phyloP scores from a whole-genome alignment of 2,329 filamentous ascomycete species.

The Neofusicoccum parvum region DNA sequence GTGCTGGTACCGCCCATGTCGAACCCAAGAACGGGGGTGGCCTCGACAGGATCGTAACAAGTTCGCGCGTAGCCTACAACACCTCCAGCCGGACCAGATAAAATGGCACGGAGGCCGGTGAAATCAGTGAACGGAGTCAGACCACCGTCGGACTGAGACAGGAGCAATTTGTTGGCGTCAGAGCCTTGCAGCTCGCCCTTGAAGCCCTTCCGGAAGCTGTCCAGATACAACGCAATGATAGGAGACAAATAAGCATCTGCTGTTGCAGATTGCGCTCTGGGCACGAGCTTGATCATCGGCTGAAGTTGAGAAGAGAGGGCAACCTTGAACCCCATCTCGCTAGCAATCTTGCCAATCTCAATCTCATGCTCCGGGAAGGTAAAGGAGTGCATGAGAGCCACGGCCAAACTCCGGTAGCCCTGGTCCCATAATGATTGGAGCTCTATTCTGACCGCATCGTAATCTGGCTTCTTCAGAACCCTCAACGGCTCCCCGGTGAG shows the following conservation, averaged over 20 bases:
- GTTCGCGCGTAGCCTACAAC: slow-evolving; percentile 94
- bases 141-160: slow-evolving; percentile 87
- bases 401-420: slow-evolving; percentile 40
- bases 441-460: slow-evolving; percentile 30
- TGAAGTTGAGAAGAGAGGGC: slow-evolving; percentile 29
- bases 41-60: slow-evolving; percentile 80
- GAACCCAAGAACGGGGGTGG: slow-evolving; percentile 86
- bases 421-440: slow-evolving; percentile 58
- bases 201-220: slow-evolving; percentile 33
- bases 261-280: slow-evolving; percentile 30
- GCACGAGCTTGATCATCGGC: slow-evolving; percentile 31
- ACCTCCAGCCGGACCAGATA: slow-evolving; percentile 89
- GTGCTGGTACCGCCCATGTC: slow-evolving; percentile 91
- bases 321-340: slow-evolving; percentile 35
- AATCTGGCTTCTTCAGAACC: slow-evolving; percentile 51
- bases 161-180: slow-evolving; percentile 80
- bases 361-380: slow-evolving; percentile 35
- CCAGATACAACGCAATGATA: slow-evolving; percentile 28
- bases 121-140: slow-evolving; percentile 49
- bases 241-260: slow-evolving; percentile 35
- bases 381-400: slow-evolving; percentile 39
- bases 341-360: slow-evolving; percentile 31
- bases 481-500: slow-evolving; percentile 52
- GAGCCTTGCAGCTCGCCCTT: slow-evolving; percentile 33
- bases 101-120: slow-evolving; percentile 79